Base-by-base conservation (phyloP, 192 early-diverging fungal species). In the Rhizoclosmatium globosum region DNA sequence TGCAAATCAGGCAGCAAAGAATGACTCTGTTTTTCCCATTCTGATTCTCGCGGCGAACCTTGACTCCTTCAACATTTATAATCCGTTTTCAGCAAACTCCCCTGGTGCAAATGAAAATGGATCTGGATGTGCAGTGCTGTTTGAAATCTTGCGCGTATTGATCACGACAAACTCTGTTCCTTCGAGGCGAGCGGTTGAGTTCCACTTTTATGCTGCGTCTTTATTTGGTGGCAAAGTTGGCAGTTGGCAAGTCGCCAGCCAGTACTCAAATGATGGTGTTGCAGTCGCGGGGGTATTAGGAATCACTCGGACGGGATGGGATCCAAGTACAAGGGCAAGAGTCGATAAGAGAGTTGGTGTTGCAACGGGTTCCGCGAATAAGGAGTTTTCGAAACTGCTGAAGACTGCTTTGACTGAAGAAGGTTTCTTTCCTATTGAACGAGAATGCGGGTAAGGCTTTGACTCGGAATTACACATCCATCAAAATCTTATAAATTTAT, bases 181-280 rank as follows among this genome's bases (percentile, higher is more conserved):
- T 42, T 94, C 94, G 17, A 71, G 85, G 13, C 78, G 90, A 64
- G 87, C 94, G 44, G 93, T 97, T 38, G 95, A 97, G 78, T 95
- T 96, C 88, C 94, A 97, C 85, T 95, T 21, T 21, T 72, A 72
- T 38, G 47, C 70, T 15, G 70, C 23, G 9, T 57, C 48, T 21
- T 11, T 3, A 21, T 59, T 57, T 31, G 31, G 31, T 2, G 70
- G 70, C 19, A 46, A 21, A 44, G 11, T 41, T 9, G 70, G 70
- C 7, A 23, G 17, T 17, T 19, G 23, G 50, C 70, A 72, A 43
- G 43, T 72, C 31, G 70, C 70, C 1, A 15, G 31, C 2, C 53
- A 72, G 13, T 72, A 72, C 43, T 7, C 6, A 21, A 15, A 2
- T 17, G n/a, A 58, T 13, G 57, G 57, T 19, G 48, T 50, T n/a